Evolutionary conservation across 495 filamentous ascomycete genomes (phyloP), one percentile per base, ranked within the genome.

Genomic region (Collariella sp.): DNA sequence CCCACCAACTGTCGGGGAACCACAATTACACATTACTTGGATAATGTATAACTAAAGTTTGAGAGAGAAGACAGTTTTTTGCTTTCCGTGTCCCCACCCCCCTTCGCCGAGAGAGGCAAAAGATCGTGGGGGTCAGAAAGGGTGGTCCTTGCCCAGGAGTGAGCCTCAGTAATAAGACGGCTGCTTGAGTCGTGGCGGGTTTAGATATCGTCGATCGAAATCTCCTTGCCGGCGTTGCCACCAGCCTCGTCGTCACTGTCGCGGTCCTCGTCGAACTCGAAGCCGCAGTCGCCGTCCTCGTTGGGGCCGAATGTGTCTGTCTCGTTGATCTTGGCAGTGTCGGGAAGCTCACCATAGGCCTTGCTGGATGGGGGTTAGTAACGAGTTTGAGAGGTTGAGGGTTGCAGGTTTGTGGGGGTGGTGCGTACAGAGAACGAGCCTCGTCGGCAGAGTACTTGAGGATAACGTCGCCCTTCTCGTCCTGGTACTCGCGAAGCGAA

Each of bases 381-480:
- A 34, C 5, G 12, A 34, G 12, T 5, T 34, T 6, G 6, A 34
- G 12, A 6, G 31, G 31, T 34, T 34, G n/a, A n/a, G n/a, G 6
- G 31, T 6, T 12, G 31, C 31, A 34, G 31, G 31, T 34, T 5
- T 5, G 31, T 40, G 10, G 13, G 16, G 26, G 13, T 11, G 43
- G 20, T 6, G 10, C 67, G 35, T 73, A 72, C 61, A 98, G 77
- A 59, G 81, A 85, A 69, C 94, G 83, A 58, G 94, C 93, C 80
- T 98, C 93, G 63, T 98, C 93, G 73, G 93, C 89, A 43, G 83
- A 87, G 80, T 98, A 98, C 78, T 98, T 98, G 71, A 96, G 84
- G 75, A 98, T 96, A 42, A 98, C 93, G 69, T 98, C 93, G 61
- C 90, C 93, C 78, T 98, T 98, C 73, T 95, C 89, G 71, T 96